These are phyloP conservation scores for Umbelopsis sp. DNA, from an alignment of 371 early-diverging fungal genomes.

Conservation along the genomic window DNA sequence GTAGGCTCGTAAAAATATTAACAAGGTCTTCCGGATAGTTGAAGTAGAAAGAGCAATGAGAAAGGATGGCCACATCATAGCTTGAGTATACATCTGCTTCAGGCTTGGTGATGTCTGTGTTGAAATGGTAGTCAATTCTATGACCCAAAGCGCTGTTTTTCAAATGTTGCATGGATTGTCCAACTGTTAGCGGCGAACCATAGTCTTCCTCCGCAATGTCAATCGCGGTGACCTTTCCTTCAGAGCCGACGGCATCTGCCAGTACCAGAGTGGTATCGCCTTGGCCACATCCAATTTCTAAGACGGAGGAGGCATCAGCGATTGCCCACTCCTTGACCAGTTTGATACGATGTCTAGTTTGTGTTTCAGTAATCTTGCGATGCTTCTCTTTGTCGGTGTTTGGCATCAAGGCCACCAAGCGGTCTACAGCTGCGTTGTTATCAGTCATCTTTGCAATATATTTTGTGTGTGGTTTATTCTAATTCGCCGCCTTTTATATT, in stretches of 20 bases:
- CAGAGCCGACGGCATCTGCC: conserved; percentile 11
- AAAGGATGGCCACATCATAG: conserved; percentile 7
- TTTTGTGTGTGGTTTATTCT: not conserved
- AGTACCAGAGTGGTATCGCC: conserved; percentile 14
- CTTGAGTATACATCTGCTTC: not conserved
- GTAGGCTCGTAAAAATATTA: not conserved
- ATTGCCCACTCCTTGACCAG: conserved; percentile 15
- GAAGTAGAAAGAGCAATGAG: conserved; percentile 16
- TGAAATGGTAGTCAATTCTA: conserved; percentile 9
- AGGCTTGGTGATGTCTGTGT: not conserved
- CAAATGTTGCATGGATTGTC: conserved; percentile 10
- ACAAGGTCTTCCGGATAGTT: not conserved
- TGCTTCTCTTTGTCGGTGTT: not conserved
- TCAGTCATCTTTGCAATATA: not conserved
- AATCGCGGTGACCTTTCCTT: not conserved
- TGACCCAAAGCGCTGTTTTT: not conserved
- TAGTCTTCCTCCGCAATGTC: conserved; percentile 16
- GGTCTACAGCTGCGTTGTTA: not conserved
- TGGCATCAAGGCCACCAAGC: not conserved
- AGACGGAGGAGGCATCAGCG: not conserved
- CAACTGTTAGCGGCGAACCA: conserved; percentile 13
- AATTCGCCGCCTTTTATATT: not conserved
- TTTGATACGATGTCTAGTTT: conserved; percentile 5
- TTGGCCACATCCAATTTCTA: conserved; percentile 18
- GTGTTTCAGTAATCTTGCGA: not conserved